Evolutionary conservation across 2,329 filamentous ascomycete species (phyloP).

Genomic region (Curvularia eragrostidis): DNA sequence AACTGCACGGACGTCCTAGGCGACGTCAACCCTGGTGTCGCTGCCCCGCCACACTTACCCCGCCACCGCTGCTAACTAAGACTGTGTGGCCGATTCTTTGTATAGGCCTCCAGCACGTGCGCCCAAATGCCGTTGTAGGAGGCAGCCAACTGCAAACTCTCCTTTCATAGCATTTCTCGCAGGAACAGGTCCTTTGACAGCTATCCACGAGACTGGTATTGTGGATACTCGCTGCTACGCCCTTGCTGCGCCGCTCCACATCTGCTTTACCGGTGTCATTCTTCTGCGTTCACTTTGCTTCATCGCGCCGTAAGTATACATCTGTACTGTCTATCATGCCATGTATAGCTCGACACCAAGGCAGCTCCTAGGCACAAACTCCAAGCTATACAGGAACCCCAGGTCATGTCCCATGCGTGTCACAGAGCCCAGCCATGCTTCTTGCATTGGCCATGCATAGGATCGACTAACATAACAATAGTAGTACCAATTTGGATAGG

Average conservation of each 20-base stretch:
- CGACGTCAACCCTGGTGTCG: constrained; percentile 13
- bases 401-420: not conserved
- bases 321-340: not conserved
- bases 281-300: not conserved
- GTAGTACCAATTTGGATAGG: constrained; percentile 42
- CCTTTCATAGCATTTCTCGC: not conserved
- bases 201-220: not conserved
- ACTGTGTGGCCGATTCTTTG: constrained; percentile 4
- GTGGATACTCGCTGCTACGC: not conserved
- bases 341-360: not conserved
- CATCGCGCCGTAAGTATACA: constrained; percentile 3
- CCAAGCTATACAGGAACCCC: not conserved
- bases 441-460: not conserved
- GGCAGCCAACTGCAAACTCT: not conserved
- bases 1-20: constrained; percentile 15
- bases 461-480: constrained; percentile 38
- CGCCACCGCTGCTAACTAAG: constrained; percentile 19
- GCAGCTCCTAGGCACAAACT: not conserved
- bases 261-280: constrained; percentile 1
- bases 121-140: not conserved
- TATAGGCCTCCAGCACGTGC: constrained; percentile 4
- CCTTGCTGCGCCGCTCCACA: not conserved
- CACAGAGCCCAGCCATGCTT: not conserved
- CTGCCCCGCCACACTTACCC: constrained; percentile 33
- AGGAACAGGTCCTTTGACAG: not conserved